phyloP scores from a whole-genome alignment of 2,329 filamentous ascomycete genomes.

The Plenodomus lindquistii region DNA sequence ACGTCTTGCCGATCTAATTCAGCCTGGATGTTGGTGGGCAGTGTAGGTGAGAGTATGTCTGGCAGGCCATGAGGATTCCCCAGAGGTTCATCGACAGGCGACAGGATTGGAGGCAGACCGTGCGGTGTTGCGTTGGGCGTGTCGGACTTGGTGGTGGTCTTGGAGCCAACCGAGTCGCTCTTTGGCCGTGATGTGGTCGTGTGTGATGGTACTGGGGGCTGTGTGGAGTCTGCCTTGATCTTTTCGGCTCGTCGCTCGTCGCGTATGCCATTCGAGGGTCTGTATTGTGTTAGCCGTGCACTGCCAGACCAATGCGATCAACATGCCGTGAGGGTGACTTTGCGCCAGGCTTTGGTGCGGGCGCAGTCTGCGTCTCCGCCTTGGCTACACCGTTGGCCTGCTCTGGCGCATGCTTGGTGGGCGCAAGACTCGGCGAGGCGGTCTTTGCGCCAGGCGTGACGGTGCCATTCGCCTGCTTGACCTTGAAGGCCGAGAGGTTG shows the following conservation, averaged over 20 bases:
- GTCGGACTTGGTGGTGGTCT: slow-evolving; percentile 28
- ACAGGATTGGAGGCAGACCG: slow-evolving; percentile 43
- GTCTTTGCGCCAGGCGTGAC: slow-evolving; percentile 36
- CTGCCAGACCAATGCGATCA: neutral
- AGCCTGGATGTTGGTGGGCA: slow-evolving; percentile 60
- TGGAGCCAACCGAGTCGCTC: slow-evolving; percentile 45
- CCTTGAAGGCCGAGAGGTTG: slow-evolving; percentile 64
- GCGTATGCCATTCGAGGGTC: slow-evolving; percentile 20
- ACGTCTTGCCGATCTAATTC: slow-evolving; percentile 53
- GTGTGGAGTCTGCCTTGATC: slow-evolving; percentile 13
- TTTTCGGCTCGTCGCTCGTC: slow-evolving; percentile 21
- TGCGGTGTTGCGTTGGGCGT: slow-evolving; percentile 41
- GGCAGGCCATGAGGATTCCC: slow-evolving; percentile 51
- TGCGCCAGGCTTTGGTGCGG: slow-evolving; percentile 16
- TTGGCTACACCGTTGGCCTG: slow-evolving; percentile 34
- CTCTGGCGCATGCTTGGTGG: slow-evolving; percentile 22
- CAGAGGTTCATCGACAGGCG: slow-evolving; percentile 49
- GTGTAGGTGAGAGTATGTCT: slow-evolving; percentile 60
- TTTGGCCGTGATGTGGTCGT: slow-evolving; percentile 31
- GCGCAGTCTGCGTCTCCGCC: slow-evolving; percentile 19
- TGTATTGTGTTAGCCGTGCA: slow-evolving; percentile 21
- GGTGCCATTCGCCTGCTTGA: slow-evolving; percentile 51
- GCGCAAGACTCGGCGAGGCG: slow-evolving; percentile 28
- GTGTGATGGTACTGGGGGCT: slow-evolving; percentile 14
- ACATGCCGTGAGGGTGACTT: slow-evolving; percentile 27